Evolutionary conservation across 306 rosid species (phyloP).

Genomic region (Abrus pulchellus): DNA sequence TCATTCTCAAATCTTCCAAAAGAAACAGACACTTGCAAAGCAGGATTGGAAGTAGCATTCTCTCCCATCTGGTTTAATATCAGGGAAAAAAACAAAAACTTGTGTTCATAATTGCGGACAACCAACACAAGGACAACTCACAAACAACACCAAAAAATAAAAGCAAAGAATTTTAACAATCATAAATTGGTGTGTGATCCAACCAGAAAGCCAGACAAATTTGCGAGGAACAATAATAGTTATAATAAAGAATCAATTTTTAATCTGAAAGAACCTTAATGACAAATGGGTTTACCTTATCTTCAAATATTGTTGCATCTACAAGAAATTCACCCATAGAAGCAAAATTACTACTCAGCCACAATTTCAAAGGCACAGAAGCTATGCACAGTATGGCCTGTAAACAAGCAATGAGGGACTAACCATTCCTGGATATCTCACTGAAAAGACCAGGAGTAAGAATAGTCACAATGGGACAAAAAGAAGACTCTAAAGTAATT

Average conservation of each 20-base stretch:
- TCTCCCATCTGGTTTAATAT: constrained; percentile 71
- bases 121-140: constrained; percentile 49
- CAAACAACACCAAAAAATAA: constrained; percentile 42
- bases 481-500: constrained; percentile 44
- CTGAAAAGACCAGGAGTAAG: constrained; percentile 52
- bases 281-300: constrained; percentile 66
- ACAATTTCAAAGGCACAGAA: constrained; percentile 39
- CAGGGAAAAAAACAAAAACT: constrained; percentile 48
- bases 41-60: constrained; percentile 63
- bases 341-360: constrained; percentile 46
- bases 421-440: constrained; percentile 63
- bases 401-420: constrained; percentile 42
- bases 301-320: constrained; percentile 57
- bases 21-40: constrained; percentile 87
- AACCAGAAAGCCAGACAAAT: constrained; percentile 35
- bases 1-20: constrained; percentile 95
- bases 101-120: constrained; percentile 48
- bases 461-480: constrained; percentile 65
- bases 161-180: constrained; percentile 30
- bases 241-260: constrained; percentile 29
- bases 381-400: constrained; percentile 37
- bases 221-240: constrained; percentile 37
- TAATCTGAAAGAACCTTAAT: constrained; percentile 40
- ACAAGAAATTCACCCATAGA: constrained; percentile 70
- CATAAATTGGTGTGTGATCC: constrained; percentile 32